phyloP scores from a whole-genome alignment of 2,329 filamentous ascomycete genomes.

The Didymella segeticola region DNA sequence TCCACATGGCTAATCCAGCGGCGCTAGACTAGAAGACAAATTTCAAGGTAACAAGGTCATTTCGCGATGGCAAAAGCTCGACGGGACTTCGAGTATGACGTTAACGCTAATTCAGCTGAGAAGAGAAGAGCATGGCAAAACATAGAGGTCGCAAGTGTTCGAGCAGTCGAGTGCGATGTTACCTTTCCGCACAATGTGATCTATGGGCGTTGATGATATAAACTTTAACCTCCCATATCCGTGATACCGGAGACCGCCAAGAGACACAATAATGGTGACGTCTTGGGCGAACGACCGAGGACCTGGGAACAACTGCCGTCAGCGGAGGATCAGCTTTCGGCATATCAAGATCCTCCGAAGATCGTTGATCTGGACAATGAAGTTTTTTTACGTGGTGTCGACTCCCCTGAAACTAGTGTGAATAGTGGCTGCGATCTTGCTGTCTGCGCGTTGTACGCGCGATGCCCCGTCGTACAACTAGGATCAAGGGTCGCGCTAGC shows the following conservation, averaged over 20 bases:
- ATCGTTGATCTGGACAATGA: not conserved
- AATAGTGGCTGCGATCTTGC: not conserved
- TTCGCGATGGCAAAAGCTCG: not conserved
- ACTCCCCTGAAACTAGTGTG: not conserved
- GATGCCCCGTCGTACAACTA: not conserved
- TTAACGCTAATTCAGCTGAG: not conserved
- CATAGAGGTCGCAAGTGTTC: not conserved
- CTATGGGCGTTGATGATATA: no score
- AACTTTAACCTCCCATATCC: no score
- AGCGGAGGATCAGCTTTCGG: not conserved
- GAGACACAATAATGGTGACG: not conserved
- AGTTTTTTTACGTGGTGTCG: not conserved
- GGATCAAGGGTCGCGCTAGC: conserved; percentile 1
- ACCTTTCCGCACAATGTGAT: not conserved
- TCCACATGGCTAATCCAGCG: not conserved
- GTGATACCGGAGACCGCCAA: not conserved
- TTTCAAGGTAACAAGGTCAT: no score
- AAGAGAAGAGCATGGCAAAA: not conserved
- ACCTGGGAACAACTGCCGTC: not conserved
- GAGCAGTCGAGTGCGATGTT: not conserved
- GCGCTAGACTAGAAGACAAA: not conserved
- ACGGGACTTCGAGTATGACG: not conserved
- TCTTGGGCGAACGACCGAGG: not conserved
- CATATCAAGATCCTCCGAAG: not conserved
- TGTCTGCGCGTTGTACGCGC: not conserved